Percentiles rank a stretch among this genome's conserved stretches.
phyloP scores from a whole-genome alignment of 2,329 filamentous ascomycete genomes.

The Sarocladium kiliense region DNA sequence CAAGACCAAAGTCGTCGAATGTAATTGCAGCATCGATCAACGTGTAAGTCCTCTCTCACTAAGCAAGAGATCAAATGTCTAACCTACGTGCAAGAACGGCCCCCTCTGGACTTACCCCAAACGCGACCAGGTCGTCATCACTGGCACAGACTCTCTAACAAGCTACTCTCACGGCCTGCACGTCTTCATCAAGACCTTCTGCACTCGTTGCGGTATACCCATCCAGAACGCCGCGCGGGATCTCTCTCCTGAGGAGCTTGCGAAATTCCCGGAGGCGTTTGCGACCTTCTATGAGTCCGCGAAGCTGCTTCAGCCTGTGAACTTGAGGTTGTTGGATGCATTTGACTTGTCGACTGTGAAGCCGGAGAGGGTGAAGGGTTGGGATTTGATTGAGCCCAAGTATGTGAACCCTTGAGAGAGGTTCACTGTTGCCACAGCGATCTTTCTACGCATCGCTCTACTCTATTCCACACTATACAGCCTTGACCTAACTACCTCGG shows the following conservation, averaged over 20 bases:
- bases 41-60: no score
- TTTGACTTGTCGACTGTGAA: conserved; percentile 27
- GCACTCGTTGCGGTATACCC: conserved; percentile 41
- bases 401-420: conserved; percentile 7
- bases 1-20: conserved; percentile 28
- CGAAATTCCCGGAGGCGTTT: conserved; percentile 22
- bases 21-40: conserved; percentile 47
- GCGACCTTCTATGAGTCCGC: conserved; percentile 16
- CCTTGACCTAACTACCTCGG: no score
- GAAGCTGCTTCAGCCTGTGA: conserved; percentile 25
- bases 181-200: conserved; percentile 38
- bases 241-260: conserved; percentile 30
- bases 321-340: conserved; percentile 32
- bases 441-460: no score
- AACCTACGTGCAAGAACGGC: conserved; percentile 27
- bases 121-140: conserved; percentile 32
- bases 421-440: no score
- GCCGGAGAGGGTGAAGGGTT: background rate
- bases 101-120: conserved; percentile 40
- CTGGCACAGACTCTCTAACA: conserved; percentile 27
- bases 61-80: no score
- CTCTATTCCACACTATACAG: no score
- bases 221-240: conserved; percentile 27
- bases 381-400: background rate
- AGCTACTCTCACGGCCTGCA: conserved; percentile 30